These are phyloP conservation scores for Biscogniauxia mediterranea DNA, from an alignment of 2,329 filamentous ascomycete genomes.

Conservation along the genomic window DNA sequence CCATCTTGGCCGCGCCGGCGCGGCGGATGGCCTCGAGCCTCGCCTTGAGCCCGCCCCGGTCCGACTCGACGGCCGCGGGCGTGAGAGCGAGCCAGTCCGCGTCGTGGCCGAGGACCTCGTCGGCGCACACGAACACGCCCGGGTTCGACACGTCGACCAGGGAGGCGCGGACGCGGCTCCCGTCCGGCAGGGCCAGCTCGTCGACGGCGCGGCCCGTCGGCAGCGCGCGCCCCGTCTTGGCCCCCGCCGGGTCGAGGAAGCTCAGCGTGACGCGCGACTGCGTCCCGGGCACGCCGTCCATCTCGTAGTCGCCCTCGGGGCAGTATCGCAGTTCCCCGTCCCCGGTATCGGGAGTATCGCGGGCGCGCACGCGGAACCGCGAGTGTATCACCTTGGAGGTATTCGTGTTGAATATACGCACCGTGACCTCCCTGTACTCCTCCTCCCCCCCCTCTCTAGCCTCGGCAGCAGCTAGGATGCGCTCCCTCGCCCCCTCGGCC, in stretches of 20 bases:
- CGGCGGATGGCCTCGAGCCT: conserved; percentile 38
- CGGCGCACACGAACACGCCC: conserved; percentile 38
- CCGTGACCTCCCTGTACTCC: conserved; percentile 24
- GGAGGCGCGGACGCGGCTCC: conserved; percentile 32
- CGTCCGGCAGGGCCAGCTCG: conserved; percentile 28
- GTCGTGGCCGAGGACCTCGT: conserved; percentile 29
- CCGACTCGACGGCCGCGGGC: conserved; percentile 32
- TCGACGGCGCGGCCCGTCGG: conserved; percentile 40
- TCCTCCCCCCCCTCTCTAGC: conserved; percentile 5
- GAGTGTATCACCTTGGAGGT: conserved; percentile 35
- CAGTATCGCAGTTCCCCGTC: conserved; percentile 23
- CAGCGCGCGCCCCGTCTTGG: conserved; percentile 39
- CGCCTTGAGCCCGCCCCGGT: conserved; percentile 30
- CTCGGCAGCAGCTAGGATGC: too few species aligned
- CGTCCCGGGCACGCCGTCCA: conserved; percentile 41
- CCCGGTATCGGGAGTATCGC: too few species aligned
- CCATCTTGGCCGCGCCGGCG: conserved; percentile 39
- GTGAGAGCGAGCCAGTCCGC: conserved; percentile 13
- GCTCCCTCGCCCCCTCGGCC: conserved; percentile 32
- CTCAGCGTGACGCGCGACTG: conserved; percentile 36
- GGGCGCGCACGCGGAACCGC: conserved; percentile 36
- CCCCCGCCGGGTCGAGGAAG: conserved; percentile 40
- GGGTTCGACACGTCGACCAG: conserved; percentile 43
- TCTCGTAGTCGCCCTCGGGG: conserved; percentile 35
- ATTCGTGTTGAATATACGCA: conserved; percentile 34